Conservation (phyloP, 345 rosid species). For the Lepidium didymum region DNA sequence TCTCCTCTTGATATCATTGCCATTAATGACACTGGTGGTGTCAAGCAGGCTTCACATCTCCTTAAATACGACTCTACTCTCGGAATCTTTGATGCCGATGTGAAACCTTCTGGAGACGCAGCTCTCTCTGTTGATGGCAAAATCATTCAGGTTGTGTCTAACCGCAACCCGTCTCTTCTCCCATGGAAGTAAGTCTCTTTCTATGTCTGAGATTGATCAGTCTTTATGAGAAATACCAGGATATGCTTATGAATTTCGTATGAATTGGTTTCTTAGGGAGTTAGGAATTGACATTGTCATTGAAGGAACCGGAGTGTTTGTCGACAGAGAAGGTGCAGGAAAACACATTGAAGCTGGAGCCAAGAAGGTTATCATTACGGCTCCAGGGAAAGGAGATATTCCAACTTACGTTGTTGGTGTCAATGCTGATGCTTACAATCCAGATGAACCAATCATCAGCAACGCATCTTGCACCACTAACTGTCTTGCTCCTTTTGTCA, state of each 20-base stretch:
- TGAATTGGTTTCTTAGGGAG: constrained; percentile 43
- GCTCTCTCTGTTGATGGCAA: constrained; percentile 90
- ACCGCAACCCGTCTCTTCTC: constrained; percentile 66
- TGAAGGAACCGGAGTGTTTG: constrained; percentile 94
- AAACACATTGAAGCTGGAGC: constrained; percentile 94
- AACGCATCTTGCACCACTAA: constrained; percentile 98
- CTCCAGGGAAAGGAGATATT: constrained; percentile 96
- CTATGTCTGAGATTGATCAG: background rate
- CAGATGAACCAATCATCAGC: constrained; percentile 77
- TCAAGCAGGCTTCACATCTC: constrained; percentile 92
- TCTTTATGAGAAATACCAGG: background rate
- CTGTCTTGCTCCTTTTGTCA: constrained; percentile 98
- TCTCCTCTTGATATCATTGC: constrained; percentile 85
- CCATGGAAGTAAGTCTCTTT: constrained; percentile 70
- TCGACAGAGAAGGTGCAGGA: constrained; percentile 91
- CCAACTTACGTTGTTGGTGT: constrained; percentile 95
- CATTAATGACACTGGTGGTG: constrained; percentile 80
- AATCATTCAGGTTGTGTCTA: constrained; percentile 75
- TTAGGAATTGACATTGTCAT: constrained; percentile 77
- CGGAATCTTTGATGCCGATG: constrained; percentile 86
- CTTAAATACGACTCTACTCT: constrained; percentile 94
- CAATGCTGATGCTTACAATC: constrained; percentile 68
- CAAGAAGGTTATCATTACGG: constrained; percentile 90
- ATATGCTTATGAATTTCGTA: background rate
- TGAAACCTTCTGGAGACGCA: constrained; percentile 63